These are phyloP conservation scores for Fusarium lyarnte DNA, from an alignment of 2,329 filamentous ascomycete genomes.

Conservation along the genomic window DNA sequence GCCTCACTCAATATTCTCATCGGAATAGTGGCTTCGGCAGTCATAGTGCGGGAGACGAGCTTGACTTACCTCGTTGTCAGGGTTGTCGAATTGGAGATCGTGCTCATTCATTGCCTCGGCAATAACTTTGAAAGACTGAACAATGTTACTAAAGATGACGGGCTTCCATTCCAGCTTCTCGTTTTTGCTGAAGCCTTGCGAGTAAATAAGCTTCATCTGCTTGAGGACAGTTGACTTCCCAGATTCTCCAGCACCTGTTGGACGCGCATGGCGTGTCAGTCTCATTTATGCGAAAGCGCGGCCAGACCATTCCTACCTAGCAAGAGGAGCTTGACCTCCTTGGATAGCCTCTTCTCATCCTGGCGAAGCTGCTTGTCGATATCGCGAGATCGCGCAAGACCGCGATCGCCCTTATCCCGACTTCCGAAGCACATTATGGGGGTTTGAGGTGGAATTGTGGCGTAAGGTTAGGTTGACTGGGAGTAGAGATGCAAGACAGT, in stretches of 20 bases:
- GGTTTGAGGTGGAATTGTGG: constrained; percentile 5
- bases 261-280: constrained; percentile 24
- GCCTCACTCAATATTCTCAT: background rate
- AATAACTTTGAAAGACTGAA: constrained; percentile 91
- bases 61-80: constrained; percentile 77
- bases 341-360: constrained; percentile 86
- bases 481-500: background rate
- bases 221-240: constrained; percentile 96
- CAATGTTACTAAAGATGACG: constrained; percentile 93
- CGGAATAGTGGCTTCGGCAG: too few species aligned
- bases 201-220: constrained; percentile 98
- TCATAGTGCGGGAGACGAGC: too few species aligned
- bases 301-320: constrained; percentile 68
- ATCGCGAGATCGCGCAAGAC: constrained; percentile 70
- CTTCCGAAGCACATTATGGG: constrained; percentile 71
- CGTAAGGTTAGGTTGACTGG: background rate
- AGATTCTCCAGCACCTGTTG: constrained; percentile 84
- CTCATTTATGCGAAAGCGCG: background rate
- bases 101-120: constrained; percentile 91
- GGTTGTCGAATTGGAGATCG: constrained; percentile 78
- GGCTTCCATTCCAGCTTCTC: constrained; percentile 95
- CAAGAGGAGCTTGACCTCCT: constrained; percentile 92
- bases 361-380: constrained; percentile 87
- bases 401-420: constrained; percentile 60
- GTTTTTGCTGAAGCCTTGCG: constrained; percentile 86